Evolutionary conservation across 179 eudicot species (phyloP).

Genomic region (Drosera spatulata): DNA sequence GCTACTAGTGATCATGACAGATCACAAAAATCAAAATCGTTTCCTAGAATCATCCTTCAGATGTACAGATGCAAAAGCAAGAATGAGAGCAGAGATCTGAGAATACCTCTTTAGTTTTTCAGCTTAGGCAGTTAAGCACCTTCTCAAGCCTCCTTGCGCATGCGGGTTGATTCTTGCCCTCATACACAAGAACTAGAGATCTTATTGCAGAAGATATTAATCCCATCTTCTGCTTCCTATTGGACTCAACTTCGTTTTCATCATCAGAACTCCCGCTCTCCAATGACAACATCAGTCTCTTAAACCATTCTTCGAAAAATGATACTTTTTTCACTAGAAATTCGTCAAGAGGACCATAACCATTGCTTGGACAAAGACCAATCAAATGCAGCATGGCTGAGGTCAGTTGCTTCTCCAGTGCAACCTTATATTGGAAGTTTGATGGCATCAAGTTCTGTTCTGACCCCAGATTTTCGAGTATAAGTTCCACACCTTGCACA

Average conservation of each 20-base stretch:
- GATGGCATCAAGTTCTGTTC: constrained; percentile 51
- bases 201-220: constrained; percentile 40
- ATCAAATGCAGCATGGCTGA: constrained; percentile 85
- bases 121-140: constrained; percentile 16
- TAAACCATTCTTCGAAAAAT: constrained; percentile 72
- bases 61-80: too few species aligned
- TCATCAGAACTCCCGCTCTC: constrained; percentile 20
- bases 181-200: constrained; percentile 48
- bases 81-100: too few species aligned
- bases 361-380: constrained; percentile 54
- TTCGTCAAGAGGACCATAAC: constrained; percentile 36
- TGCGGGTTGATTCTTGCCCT: constrained; percentile 34
- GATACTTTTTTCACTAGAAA: constrained; percentile 76
- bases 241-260: constrained; percentile 25
- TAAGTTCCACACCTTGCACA: constrained; percentile 58
- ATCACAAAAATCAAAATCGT: too few species aligned
- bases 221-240: constrained; percentile 34
- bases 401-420: constrained; percentile 92
- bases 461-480: constrained; percentile 53
- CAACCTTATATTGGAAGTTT: constrained; percentile 67
- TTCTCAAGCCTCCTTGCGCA: constrained; percentile 41
- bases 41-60: too few species aligned
- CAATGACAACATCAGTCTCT: constrained; percentile 41
- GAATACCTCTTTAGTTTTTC: background rate
- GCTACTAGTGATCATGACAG: too few species aligned